Conservation (phyloP, 208 protist genomes). For the Crithidia fasciculata region DNA sequence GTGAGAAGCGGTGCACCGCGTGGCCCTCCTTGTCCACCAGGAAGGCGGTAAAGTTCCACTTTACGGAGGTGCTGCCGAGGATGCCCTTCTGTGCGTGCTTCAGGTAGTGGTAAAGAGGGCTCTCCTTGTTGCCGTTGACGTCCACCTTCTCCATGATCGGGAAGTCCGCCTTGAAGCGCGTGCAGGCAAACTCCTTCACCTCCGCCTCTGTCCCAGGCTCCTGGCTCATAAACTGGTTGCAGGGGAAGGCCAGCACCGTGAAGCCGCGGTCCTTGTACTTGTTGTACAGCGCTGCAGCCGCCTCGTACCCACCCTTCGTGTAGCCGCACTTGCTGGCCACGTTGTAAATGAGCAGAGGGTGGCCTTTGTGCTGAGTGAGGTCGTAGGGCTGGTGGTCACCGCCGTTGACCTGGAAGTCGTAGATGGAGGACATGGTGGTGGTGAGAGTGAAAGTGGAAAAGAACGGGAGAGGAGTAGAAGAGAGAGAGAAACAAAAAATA, state of each 20-base stretch:
- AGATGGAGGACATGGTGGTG: slow-evolving; percentile 53
- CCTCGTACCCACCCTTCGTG: slow-evolving; percentile 83
- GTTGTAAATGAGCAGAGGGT: slow-evolving; percentile 92
- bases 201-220: slow-evolving; percentile 85
- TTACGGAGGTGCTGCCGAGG: slow-evolving; percentile 73
- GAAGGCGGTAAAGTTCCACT: slow-evolving; percentile 96
- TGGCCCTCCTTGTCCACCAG: slow-evolving; percentile 77
- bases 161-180: slow-evolving; percentile 64
- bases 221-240: slow-evolving; percentile 90
- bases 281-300: slow-evolving; percentile 77
- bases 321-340: slow-evolving; percentile 93
- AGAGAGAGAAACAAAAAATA: no score
- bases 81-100: slow-evolving; percentile 67
- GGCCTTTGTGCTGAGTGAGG: slow-evolving; percentile 83
- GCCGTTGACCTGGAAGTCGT: slow-evolving; percentile 76
- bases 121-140: slow-evolving; percentile 84
- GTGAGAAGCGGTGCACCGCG: slow-evolving; percentile 73
- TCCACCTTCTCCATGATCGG: slow-evolving; percentile 91
- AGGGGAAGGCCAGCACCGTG: slow-evolving; percentile 91
- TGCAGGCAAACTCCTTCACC: slow-evolving; percentile 74
- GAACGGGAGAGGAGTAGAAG: background rate
- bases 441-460: background rate
- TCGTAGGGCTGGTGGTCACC: slow-evolving; percentile 78
- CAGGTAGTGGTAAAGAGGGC: slow-evolving; percentile 86
- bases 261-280: slow-evolving; percentile 90